Evolutionary conservation across 768 basidiomycete species (phyloP), one percentile per base, ranked within the genome.

Genomic region (Termitomyces sp.): DNA sequence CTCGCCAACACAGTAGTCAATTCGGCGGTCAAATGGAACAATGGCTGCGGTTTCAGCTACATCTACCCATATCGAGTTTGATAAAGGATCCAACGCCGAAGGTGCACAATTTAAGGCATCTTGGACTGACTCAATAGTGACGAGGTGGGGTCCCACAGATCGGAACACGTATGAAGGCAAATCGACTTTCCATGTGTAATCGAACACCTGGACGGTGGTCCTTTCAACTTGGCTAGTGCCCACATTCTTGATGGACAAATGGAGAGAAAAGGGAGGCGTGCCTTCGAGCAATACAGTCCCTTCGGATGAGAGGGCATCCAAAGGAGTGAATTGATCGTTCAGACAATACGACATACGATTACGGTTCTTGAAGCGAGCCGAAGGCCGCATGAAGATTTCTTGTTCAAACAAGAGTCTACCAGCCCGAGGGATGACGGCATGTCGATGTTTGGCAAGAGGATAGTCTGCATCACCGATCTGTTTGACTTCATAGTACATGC

Each of bases 31-130:
- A 63, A 94, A 83, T 5, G 96, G 88, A 47, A 93, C 80, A 55
- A 99, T 94, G 13, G 92, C 85, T 9, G 97, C 97, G 1, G 92
- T 92, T 71, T 99, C 97, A 3, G 94, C 92, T n/a, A 98, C 94
- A 63, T 98, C 93, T 13, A 94, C 82, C 87, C 88, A 90, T 40
- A 91, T 79, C 18, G 83, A 83, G 54, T 82, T 79, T 33, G 72
- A 72, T 36, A 81, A 68, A 2, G 84, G 83, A 59, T 90, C 84
- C 14, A 88, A 75, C 36, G 80, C 75, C 14, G 84, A 81, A 56
- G 92, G 87, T 52, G 86, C 87, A 71, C 97, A 98, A 33, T 79
- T 84, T 5, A 88, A 91, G 16, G 88, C 80, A 72, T 99, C 97
- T 13, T 76, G 74, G 11, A 98, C 78, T 0, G 83, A 84, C 46